Conservation (phyloP, 805 yeast genomes). For the Schwanniomyces sp. region DNA sequence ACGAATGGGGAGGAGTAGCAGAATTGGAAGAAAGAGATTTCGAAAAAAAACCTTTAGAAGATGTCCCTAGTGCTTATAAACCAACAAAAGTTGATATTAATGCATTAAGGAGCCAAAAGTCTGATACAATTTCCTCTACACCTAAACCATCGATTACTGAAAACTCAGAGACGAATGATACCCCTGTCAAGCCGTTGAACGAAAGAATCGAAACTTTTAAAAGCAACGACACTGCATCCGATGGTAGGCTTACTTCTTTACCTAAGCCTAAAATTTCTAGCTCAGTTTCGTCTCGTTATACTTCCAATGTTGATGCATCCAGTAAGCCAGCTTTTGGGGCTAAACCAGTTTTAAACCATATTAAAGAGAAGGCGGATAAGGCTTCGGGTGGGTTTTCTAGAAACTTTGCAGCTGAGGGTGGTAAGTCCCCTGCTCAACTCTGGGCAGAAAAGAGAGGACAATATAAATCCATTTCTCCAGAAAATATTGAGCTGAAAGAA, state of each 20-base stretch:
- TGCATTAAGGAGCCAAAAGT: slow-evolving; percentile 50
- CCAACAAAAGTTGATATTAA: slow-evolving; percentile 64
- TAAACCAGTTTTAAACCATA: slow-evolving; percentile 36
- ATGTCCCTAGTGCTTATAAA: slow-evolving; percentile 61
- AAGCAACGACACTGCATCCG: slow-evolving; percentile 25
- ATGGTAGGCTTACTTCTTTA: slow-evolving; percentile 56
- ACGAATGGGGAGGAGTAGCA: slow-evolving; percentile 73
- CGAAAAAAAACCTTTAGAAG: slow-evolving; percentile 47
- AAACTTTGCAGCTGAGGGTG: slow-evolving; percentile 65
- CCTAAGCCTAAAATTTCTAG: slow-evolving; percentile 61
- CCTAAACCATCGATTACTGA: slow-evolving; percentile 25
- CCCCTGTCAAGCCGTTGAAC: slow-evolving; percentile 45
- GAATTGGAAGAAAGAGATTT: slow-evolving; percentile 58
- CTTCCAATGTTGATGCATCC: slow-evolving; percentile 29
- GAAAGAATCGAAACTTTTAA: slow-evolving; percentile 46
- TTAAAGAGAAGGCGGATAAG: slow-evolving; percentile 37
- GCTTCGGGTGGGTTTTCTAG: slow-evolving; percentile 59
- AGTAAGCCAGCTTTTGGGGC: slow-evolving; percentile 31
- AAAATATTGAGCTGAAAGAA: slow-evolving; percentile 10
- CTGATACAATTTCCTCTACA: slow-evolving; percentile 45
- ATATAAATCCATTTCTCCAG: slow-evolving; percentile 43
- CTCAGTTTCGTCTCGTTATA: slow-evolving; percentile 51
- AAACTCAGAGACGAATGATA: slow-evolving; percentile 26
- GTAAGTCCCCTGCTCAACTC: slow-evolving; percentile 90
- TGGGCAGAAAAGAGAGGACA: slow-evolving; percentile 93